These are phyloP conservation scores for Gelatoporia subvermispora DNA, from an alignment of 768 basidiomycete species.

Conservation along the genomic window DNA sequence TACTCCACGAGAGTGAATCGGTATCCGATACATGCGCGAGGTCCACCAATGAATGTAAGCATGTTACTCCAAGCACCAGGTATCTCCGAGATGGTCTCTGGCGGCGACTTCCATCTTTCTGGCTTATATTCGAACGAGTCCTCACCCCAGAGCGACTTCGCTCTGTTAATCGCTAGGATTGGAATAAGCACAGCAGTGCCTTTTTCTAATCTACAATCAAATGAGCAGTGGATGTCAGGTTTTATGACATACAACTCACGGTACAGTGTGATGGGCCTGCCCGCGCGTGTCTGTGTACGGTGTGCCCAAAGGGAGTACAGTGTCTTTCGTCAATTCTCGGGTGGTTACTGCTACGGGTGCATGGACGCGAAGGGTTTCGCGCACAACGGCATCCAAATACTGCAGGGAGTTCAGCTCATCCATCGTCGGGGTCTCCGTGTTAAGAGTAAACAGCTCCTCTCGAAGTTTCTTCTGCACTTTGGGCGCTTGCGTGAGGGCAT, in stretches of 20 bases:
- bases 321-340: slow-evolving; percentile 40
- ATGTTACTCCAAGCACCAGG: slow-evolving; percentile 61
- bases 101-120: slow-evolving; percentile 52
- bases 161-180: slow-evolving; percentile 48
- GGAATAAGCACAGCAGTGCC: slow-evolving; percentile 40
- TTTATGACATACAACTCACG: slow-evolving; percentile 10
- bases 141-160: slow-evolving; percentile 54
- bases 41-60: slow-evolving; percentile 61
- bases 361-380: slow-evolving; percentile 55
- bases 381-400: slow-evolving; percentile 64
- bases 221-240: not conserved
- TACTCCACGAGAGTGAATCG: slow-evolving; percentile 60
- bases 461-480: slow-evolving; percentile 34
- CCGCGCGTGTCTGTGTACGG: slow-evolving; percentile 19
- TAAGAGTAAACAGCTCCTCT: slow-evolving; percentile 35
- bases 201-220: slow-evolving; percentile 15
- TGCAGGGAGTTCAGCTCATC: slow-evolving; percentile 62
- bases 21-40: slow-evolving; percentile 63
- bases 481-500: slow-evolving; percentile 33
- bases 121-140: slow-evolving; percentile 66
- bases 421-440: slow-evolving; percentile 50
- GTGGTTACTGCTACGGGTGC: slow-evolving; percentile 45
- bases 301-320: slow-evolving; percentile 46
- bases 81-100: slow-evolving; percentile 37
- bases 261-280: slow-evolving; percentile 10